Conservation (phyloP, 139 green algal genomes). For the Pycnococcus provasolii region DNA sequence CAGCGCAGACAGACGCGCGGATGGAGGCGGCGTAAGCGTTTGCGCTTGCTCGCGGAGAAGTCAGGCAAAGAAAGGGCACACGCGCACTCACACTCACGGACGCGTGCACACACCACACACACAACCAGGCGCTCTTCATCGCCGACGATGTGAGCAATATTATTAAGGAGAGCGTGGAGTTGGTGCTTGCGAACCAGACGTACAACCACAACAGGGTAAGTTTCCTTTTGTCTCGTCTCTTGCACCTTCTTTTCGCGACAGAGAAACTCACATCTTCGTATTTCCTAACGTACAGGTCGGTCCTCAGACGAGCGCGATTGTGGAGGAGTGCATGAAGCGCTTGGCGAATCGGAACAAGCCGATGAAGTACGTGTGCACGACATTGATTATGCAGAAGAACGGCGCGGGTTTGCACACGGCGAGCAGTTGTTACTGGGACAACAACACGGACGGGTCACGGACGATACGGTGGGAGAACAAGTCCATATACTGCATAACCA, state of each 20-base stretch:
- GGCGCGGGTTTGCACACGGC: slow-evolving; percentile 65
- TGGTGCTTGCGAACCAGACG: slow-evolving; percentile 53
- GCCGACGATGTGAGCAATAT: slow-evolving; percentile 71
- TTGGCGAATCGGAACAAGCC: slow-evolving; percentile 58
- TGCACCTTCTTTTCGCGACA: slow-evolving; percentile 1
- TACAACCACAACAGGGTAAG: slow-evolving; percentile 59
- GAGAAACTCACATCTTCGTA: not conserved
- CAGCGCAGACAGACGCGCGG: no score
- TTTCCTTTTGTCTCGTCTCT: not conserved
- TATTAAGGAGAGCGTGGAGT: slow-evolving; percentile 68
- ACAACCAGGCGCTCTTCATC: slow-evolving; percentile 53
- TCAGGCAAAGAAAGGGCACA: no score
- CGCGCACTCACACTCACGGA: no score
- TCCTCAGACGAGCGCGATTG: slow-evolving; percentile 54
- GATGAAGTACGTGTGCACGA: slow-evolving; percentile 63
- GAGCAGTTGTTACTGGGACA: slow-evolving; percentile 61
- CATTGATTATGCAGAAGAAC: slow-evolving; percentile 53
- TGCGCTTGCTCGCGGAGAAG: no score
- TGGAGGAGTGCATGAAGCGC: slow-evolving; percentile 61
- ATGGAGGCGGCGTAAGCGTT: no score
- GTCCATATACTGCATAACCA: slow-evolving; percentile 70
- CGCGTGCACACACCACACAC: no score
- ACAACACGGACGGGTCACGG: slow-evolving; percentile 69
- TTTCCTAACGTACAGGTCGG: slow-evolving; percentile 41
- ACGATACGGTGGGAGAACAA: slow-evolving; percentile 79